Conservation (phyloP, 2,329 filamentous ascomycete species). For the Escovopsis sp. region DNA sequence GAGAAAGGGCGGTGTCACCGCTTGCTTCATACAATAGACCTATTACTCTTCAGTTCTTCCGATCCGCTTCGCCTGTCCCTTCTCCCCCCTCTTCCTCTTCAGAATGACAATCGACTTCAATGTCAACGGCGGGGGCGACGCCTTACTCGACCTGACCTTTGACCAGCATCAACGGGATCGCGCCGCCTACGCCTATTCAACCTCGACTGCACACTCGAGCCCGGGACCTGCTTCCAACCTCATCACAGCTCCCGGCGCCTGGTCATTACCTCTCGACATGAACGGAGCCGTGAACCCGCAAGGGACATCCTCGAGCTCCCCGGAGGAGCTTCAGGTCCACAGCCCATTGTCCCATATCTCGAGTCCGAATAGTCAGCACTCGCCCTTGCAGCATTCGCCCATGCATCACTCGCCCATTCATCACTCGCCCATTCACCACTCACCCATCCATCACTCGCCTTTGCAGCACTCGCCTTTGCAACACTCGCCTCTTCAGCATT, state of each 20-base stretch:
- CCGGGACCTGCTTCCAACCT: conserved; percentile 19
- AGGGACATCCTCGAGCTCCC: conserved; percentile 33
- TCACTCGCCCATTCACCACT: conserved; percentile 32
- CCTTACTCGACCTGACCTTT: conserved; percentile 46
- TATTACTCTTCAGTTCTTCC: conserved; percentile 12
- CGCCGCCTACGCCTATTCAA: conserved; percentile 23
- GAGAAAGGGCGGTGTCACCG: conserved; percentile 31
- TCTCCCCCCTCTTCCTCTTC: conserved; percentile 12
- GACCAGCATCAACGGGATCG: conserved; percentile 44
- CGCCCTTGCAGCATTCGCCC: conserved; percentile 32
- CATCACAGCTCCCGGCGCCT: conserved; percentile 25
- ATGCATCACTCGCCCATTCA: conserved; percentile 13
- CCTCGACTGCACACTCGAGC: conserved; percentile 15
- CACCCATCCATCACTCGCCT: conserved; percentile 33
- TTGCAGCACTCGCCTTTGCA: conserved; percentile 9
- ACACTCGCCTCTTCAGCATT: conserved; percentile 18
- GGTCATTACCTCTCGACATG: conserved; percentile 41
- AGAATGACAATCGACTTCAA: conserved; percentile 47
- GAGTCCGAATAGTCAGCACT: conserved; percentile 37
- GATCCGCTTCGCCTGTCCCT: conserved; percentile 16
- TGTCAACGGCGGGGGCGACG: conserved; percentile 39
- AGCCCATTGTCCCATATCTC: conserved; percentile 36
- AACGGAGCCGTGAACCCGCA: conserved; percentile 25
- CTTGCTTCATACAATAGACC: conserved; percentile 22
- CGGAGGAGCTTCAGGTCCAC: conserved; percentile 33